Evolutionary conservation across 225 moss, liverwort and hornwort genomes (phyloP).

Genomic region (Neckera pumila): DNA sequence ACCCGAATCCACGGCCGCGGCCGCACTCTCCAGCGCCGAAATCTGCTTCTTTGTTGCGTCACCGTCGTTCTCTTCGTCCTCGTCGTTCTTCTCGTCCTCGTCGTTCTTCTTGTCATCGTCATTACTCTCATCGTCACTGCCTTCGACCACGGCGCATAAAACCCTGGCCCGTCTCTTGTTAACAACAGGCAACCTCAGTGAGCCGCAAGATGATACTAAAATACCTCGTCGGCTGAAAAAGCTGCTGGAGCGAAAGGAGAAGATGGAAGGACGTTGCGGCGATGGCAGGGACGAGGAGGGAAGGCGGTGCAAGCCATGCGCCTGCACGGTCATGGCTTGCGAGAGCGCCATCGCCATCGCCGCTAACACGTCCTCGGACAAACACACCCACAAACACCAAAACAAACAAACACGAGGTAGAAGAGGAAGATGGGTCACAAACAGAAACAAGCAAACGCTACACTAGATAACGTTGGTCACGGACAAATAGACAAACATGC

Average conservation of each 20-base stretch:
- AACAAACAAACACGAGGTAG: no score
- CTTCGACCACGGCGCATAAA: constrained; percentile 17
- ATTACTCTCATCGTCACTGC: not conserved
- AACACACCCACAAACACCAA: not conserved
- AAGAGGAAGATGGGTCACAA: no score
- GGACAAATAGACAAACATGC: not conserved
- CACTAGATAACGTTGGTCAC: not conserved
- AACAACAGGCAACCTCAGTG: not conserved
- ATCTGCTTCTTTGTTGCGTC: not conserved
- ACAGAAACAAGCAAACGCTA: not conserved
- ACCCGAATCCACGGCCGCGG: constrained; percentile 6
- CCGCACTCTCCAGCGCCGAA: constrained; percentile 10
- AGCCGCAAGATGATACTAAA: not conserved
- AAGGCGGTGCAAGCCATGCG: not conserved
- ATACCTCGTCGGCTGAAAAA: not conserved
- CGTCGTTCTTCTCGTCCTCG: not conserved
- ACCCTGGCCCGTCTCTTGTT: not conserved
- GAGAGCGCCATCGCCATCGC: constrained; percentile 21
- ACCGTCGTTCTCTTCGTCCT: no score
- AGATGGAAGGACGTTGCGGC: not conserved
- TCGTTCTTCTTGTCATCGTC: not conserved
- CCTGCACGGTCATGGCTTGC: constrained; percentile 19
- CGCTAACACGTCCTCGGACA: not conserved
- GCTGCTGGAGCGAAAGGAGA: not conserved
- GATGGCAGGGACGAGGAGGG: not conserved